Base-by-base conservation (phyloP, 2,329 filamentous ascomycete species). In the Hortaea werneckii region DNA sequence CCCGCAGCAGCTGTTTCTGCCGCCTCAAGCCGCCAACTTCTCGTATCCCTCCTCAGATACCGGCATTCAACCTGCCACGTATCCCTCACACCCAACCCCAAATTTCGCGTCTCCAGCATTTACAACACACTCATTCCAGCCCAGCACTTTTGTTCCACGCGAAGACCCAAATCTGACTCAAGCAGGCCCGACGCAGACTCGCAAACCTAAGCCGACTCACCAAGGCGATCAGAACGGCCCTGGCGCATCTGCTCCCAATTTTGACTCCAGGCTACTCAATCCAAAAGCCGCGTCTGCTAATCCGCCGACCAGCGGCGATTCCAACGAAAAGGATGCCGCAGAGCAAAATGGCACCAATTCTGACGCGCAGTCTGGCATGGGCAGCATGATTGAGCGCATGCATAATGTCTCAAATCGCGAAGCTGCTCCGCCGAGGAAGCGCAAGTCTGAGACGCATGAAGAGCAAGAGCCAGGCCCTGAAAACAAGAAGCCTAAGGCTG, bases 401-500 rank as follows among this genome's bases (percentile, higher is more conserved):
- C 86, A 89, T 61, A 81, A 83, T 53, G 77, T 94, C 10, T 76
- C 85, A 53, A 75, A 82, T 43, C 83, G 88, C 27, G 70, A 71
- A 56, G 70, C 59, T 51, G 72, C 63, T 59, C 78, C 84, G 13
- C 68, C 73, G 10, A 37, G 39, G 28, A 90, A 90, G 66, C 80
- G 80, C 43, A 88, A 80, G 59, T 64, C 55, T 13, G 44, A 52
- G 12, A 44, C 46, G 9, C 52, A 61, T 6, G 68, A 74, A 10
- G 60, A 66, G 13, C 67, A 72, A 41, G 68, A 56, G 6, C 46
- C 50, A 1, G 53, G 49, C 12, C 47, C 49, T 5, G 54, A 60
- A 29, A 73, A 30, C 61, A 70, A 41, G 61, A 69, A 66, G 20
- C 65, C 65, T 35, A 72, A 69, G 44, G 60, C 62, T 34, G 61